Evolutionary conservation across 2,329 filamentous ascomycete species (phyloP).

Genomic region (Huntiella abstrusa): DNA sequence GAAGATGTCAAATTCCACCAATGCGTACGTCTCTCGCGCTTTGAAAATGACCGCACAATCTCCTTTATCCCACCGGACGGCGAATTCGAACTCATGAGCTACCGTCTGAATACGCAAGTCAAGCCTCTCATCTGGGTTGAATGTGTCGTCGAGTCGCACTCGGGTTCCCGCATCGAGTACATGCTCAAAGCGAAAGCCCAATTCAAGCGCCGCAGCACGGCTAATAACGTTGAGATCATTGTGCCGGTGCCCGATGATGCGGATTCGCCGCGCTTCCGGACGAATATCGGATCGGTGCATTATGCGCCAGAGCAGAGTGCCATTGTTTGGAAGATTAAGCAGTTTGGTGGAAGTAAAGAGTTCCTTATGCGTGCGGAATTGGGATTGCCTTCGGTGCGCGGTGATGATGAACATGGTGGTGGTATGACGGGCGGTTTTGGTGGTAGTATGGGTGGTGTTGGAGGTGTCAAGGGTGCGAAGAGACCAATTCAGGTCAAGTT

Average conservation of each 20-base stretch:
- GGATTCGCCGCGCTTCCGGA: constrained; percentile 87
- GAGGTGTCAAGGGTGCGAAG: constrained; percentile 66
- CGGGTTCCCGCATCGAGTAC: constrained; percentile 88
- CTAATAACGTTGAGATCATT: constrained; percentile 96
- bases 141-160: constrained; percentile 90
- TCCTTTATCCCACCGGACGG: constrained; percentile 97
- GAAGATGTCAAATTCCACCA: constrained; percentile 99
- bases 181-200: constrained; percentile 97
- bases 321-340: constrained; percentile 99
- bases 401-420: constrained; percentile 85
- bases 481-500: constrained; percentile 97
- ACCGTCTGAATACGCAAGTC: constrained; percentile 93
- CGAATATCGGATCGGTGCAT: constrained; percentile 91
- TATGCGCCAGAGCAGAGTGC: constrained; percentile 94
- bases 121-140: constrained; percentile 99
- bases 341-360: constrained; percentile 95
- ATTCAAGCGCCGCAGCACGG: constrained; percentile 93
- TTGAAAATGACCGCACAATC: constrained; percentile 97
- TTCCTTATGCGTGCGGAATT: constrained; percentile 97
- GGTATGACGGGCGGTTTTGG: constrained; percentile 97
- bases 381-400: constrained; percentile 79
- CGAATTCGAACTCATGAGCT: constrained; percentile 98
- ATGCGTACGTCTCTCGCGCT: constrained; percentile 83
- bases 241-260: constrained; percentile 96
- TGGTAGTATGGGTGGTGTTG: constrained; percentile 85